These are phyloP conservation scores for Beauveria australis DNA, from an alignment of 2,329 filamentous ascomycete genomes.

Conservation along the genomic window DNA sequence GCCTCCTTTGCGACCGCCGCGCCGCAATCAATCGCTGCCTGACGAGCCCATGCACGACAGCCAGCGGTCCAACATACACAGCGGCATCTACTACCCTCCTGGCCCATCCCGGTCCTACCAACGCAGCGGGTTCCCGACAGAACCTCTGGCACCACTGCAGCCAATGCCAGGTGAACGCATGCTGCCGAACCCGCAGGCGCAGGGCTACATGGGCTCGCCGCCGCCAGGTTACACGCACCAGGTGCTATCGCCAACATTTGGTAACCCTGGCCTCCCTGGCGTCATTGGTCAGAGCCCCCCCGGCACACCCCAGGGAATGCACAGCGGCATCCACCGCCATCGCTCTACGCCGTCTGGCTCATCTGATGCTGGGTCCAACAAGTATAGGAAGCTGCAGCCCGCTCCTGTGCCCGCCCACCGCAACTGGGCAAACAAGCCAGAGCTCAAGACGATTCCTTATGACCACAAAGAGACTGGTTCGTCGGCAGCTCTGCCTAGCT, in stretches of 20 bases:
- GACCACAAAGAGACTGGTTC: constrained; percentile 51
- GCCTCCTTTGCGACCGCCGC: constrained; percentile 30
- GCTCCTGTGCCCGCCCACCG: constrained; percentile 46
- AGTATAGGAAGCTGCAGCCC: constrained; percentile 52
- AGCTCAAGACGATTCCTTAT: constrained; percentile 52
- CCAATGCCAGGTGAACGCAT: constrained; percentile 25
- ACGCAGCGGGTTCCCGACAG: constrained; percentile 23
- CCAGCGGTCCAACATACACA: constrained; percentile 19
- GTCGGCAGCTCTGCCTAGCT: constrained; percentile 46
- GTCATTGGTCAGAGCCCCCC: constrained; percentile 28
- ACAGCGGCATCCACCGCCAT: constrained; percentile 25
- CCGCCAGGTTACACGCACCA: constrained; percentile 24
- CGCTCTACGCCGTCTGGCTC: constrained; percentile 31
- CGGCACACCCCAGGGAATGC: constrained; percentile 24
- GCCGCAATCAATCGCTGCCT: constrained; percentile 25
- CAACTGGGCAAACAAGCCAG: constrained; percentile 37
- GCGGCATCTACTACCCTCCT: constrained; percentile 24
- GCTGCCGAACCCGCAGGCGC: constrained; percentile 25
- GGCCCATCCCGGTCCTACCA: constrained; percentile 23
- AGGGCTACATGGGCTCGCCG: constrained; percentile 28
- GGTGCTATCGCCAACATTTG: constrained; percentile 31
- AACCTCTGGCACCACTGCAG: constrained; percentile 23
- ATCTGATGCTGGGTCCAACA: constrained; percentile 30
- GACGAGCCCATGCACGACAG: constrained; percentile 27
- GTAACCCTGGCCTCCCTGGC: constrained; percentile 22